Conservation (phyloP, 495 filamentous ascomycete genomes). For the Parathielavia hyrcaniae region DNA sequence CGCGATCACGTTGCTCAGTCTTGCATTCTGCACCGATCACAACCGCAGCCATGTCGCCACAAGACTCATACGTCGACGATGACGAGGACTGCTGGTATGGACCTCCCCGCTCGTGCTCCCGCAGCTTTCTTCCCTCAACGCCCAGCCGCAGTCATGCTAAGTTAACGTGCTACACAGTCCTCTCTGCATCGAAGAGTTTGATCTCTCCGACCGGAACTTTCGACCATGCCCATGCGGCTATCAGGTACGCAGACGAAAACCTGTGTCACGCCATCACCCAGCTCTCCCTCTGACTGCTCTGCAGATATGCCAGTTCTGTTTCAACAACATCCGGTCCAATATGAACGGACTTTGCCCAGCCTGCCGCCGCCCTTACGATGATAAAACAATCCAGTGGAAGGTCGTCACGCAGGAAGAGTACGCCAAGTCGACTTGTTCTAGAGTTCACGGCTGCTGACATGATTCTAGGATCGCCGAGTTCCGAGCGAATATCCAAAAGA, state of each 20-base stretch:
- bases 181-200: slow-evolving; percentile 98
- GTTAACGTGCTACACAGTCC: slow-evolving; percentile 54
- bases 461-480: slow-evolving; percentile 50
- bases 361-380: slow-evolving; percentile 89
- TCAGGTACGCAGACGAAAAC: slow-evolving; percentile 56
- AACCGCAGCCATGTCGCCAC: slow-evolving; percentile 59
- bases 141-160: no score
- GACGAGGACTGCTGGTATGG: slow-evolving; percentile 86
- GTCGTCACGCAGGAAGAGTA: slow-evolving; percentile 90
- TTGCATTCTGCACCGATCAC: background rate
- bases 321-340: slow-evolving; percentile 94
- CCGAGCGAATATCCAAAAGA: slow-evolving; percentile 80
- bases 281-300: slow-evolving; percentile 23
- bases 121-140: slow-evolving; percentile 12
- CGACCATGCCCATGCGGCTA: slow-evolving; percentile 97
- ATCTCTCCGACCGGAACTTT: slow-evolving; percentile 95
- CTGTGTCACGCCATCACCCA: background rate
- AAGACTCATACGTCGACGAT: slow-evolving; percentile 96
- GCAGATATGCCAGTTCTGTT: slow-evolving; percentile 99
- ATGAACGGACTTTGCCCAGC: slow-evolving; percentile 95
- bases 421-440: slow-evolving; percentile 4
- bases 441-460: slow-evolving; percentile 27
- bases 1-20: slow-evolving; percentile 16
- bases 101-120: slow-evolving; percentile 1
- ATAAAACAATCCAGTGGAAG: slow-evolving; percentile 94